phyloP scores from a whole-genome alignment of 2,329 filamentous ascomycete species.

The Phialocephala subalpina region DNA sequence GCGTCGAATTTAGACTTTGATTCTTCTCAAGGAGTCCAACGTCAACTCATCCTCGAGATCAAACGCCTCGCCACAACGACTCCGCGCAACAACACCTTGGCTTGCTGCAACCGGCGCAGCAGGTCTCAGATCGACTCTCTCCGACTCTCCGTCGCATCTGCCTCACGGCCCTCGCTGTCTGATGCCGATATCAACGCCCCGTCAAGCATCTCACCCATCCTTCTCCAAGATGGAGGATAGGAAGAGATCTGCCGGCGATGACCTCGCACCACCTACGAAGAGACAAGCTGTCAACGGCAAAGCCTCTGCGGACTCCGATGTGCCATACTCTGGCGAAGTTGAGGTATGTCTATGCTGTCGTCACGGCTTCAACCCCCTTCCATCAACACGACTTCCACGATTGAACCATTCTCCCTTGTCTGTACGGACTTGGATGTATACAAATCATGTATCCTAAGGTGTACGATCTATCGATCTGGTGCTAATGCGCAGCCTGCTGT shows the following conservation, averaged over 20 bases:
- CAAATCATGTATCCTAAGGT: constrained; percentile 29
- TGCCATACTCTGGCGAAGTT: constrained; percentile 75
- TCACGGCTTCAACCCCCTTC: constrained; percentile 36
- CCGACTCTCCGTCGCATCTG: constrained; percentile 44
- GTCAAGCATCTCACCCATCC: constrained; percentile 79
- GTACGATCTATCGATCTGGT: constrained; percentile 42
- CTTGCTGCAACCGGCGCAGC: constrained; percentile 31
- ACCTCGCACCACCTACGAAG: constrained; percentile 89
- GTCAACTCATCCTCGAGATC: constrained; percentile 17
- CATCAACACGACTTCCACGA: constrained; percentile 28
- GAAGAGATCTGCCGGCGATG: constrained; percentile 92
- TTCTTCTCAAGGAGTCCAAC: too few species aligned
- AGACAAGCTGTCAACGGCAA: constrained; percentile 89
- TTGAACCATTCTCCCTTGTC: constrained; percentile 28
- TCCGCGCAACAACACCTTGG: constrained; percentile 25
- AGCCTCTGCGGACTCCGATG: constrained; percentile 70
- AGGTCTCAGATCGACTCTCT: constrained; percentile 25
- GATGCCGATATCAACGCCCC: constrained; percentile 78
- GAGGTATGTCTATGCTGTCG: constrained; percentile 67
- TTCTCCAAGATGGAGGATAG: constrained; percentile 98
- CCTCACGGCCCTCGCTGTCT: constrained; percentile 62
- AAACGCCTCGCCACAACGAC: constrained; percentile 18
- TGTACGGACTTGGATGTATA: constrained; percentile 32
- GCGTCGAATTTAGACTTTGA: too few species aligned
- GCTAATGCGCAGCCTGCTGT: constrained; percentile 56